Evolutionary conservation across 2,329 filamentous ascomycete species (phyloP).

Genomic region (Alternaria angustiovoidea): DNA sequence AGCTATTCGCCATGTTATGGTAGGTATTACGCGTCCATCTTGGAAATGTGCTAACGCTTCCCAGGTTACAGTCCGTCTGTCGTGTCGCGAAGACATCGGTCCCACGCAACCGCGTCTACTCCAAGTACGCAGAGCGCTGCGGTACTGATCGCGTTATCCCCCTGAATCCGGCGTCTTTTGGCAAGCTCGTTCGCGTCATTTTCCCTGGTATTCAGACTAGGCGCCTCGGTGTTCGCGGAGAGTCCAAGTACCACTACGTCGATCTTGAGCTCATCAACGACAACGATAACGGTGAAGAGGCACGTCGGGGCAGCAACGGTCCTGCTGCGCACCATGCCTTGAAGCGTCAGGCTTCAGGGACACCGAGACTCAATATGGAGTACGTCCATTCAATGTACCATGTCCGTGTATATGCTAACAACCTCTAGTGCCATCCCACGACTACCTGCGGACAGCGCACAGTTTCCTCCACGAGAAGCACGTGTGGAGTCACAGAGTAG

Average conservation of each 20-base stretch:
- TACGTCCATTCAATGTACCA: constrained; percentile 18
- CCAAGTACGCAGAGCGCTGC: constrained; percentile 92
- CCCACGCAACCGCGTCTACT: constrained; percentile 90
- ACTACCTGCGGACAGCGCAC: constrained; percentile 58
- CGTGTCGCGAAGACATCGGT: constrained; percentile 81
- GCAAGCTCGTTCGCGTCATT: constrained; percentile 93
- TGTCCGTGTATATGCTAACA: constrained; percentile 16
- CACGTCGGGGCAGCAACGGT: constrained; percentile 30
- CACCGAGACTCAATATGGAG: constrained; percentile 48
- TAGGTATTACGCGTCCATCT: constrained; percentile 53
- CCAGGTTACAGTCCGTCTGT: constrained; percentile 77
- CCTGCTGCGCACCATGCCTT: constrained; percentile 32
- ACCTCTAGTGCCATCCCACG: constrained; percentile 52
- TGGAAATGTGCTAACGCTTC: constrained; percentile 34
- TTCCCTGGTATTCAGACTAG: constrained; percentile 95
- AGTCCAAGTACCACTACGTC: constrained; percentile 97
- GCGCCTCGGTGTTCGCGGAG: constrained; percentile 88
- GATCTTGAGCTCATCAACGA: constrained; percentile 62
- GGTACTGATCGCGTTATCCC: constrained; percentile 93
- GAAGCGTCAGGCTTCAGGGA: constrained; percentile 45
- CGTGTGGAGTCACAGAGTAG: constrained; percentile 39
- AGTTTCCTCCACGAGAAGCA: constrained; percentile 52
- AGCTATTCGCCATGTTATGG: constrained; percentile 91
- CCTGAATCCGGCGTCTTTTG: constrained; percentile 95
- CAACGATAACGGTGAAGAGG: constrained; percentile 38